A percentile compares a stretch with the other conserved stretches of the same genome.
Conservation (phyloP, 164 flowering plant genomes). For the Euptelea pleiosperma region DNA sequence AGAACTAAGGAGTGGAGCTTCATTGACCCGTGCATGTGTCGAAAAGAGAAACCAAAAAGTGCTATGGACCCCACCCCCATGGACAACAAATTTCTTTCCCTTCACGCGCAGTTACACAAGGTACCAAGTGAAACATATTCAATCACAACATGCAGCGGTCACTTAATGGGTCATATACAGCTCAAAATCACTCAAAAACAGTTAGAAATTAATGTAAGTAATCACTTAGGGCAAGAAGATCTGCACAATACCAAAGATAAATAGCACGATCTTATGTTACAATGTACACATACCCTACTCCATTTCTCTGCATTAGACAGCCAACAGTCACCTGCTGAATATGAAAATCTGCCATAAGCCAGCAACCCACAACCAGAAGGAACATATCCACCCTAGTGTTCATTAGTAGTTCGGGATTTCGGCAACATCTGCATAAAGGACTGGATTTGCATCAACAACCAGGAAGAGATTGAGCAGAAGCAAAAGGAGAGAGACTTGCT, state of each 20-base stretch:
- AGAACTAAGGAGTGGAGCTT: no score
- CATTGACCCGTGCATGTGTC: no score
- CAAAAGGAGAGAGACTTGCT: conserved; percentile 70
- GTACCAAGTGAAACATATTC: no score
- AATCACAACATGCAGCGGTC: no score
- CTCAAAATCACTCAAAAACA: background rate
- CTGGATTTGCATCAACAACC: conserved; percentile 58
- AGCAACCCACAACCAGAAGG: background rate
- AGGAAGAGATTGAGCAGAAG: conserved; percentile 89
- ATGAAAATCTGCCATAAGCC: background rate
- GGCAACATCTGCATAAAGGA: no score
- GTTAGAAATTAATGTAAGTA: background rate
- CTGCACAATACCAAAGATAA: background rate
- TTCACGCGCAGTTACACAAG: no score
- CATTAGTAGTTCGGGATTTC: no score
- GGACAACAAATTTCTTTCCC: no score
- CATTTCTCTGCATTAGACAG: background rate
- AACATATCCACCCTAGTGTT: no score
- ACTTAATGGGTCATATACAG: no score
- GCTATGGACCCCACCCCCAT: no score
- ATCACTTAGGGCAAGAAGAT: background rate
- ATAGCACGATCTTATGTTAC: background rate
- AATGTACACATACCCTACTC: background rate
- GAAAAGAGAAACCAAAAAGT: no score
- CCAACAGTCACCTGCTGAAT: background rate